phyloP scores from a whole-genome alignment of 2,329 filamentous ascomycete species.

The Cytospora piceae region DNA sequence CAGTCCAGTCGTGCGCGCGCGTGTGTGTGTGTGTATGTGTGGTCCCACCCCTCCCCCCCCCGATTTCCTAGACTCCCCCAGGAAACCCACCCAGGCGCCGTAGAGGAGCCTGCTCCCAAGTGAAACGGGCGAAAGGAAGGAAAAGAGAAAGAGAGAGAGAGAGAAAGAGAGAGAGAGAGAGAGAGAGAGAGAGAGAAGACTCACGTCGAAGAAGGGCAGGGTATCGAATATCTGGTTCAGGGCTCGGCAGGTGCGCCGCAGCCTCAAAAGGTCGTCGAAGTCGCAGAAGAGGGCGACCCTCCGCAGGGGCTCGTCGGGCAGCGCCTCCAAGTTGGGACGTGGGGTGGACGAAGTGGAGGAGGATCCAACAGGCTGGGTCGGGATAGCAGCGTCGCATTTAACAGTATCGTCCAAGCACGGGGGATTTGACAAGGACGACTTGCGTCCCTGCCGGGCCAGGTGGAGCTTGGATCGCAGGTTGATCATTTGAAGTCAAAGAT shows the following conservation, averaged over 20 bases:
- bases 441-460: constrained; percentile 29
- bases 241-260: constrained; percentile 22
- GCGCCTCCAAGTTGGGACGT: constrained; percentile 18
- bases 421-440: constrained; percentile 23
- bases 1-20: not conserved
- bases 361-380: constrained; percentile 17
- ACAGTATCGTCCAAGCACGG: constrained; percentile 22
- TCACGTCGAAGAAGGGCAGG: constrained; percentile 22
- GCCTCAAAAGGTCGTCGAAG: constrained; percentile 20
- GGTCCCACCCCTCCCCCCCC: not conserved
- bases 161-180: not conserved
- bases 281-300: constrained; percentile 24
- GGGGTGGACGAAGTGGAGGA: constrained; percentile 14
- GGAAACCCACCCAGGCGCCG: too few relatives aligned
- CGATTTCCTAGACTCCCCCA: not conserved
- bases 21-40: not conserved
- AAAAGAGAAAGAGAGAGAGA: too few relatives aligned
- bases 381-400: constrained; percentile 27
- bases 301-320: constrained; percentile 28
- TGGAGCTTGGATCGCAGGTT: constrained; percentile 30
- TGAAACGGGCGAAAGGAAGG: not conserved
- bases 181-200: not conserved
- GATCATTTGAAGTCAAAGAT: constrained; percentile 24
- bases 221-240: constrained; percentile 15
- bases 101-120: constrained; percentile 6